These are phyloP conservation scores for Xylaria arbuscula DNA, from an alignment of 2,329 filamentous ascomycete species.

Conservation along the genomic window DNA sequence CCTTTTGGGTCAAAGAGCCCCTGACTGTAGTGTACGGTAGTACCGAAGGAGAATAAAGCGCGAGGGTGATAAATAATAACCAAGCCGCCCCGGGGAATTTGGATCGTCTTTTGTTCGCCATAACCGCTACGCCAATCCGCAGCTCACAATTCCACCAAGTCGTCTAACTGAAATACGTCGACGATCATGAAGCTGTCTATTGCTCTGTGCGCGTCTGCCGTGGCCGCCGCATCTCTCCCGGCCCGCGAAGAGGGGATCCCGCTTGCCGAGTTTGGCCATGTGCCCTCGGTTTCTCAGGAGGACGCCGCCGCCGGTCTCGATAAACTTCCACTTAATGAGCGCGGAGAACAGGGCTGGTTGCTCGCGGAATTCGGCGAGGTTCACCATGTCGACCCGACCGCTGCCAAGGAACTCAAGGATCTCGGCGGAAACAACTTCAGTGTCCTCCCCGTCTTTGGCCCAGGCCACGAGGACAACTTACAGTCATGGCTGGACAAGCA, in stretches of 20 bases:
- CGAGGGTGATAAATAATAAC: slow-evolving; percentile 33
- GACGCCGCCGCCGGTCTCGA: slow-evolving; percentile 33
- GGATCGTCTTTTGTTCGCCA: slow-evolving; percentile 33
- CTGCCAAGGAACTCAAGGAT: slow-evolving; percentile 40
- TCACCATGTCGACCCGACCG: slow-evolving; percentile 39
- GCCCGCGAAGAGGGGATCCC: slow-evolving; percentile 34
- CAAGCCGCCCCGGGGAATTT: slow-evolving; percentile 27
- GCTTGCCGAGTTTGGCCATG: slow-evolving; percentile 34
- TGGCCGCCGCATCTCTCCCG: slow-evolving; percentile 44
- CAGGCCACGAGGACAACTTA: slow-evolving; percentile 33
- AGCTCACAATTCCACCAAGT: slow-evolving; percentile 23
- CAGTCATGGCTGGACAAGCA: slow-evolving; percentile 27
- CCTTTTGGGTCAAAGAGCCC: slow-evolving; percentile 28
- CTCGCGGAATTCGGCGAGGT: slow-evolving; percentile 41
- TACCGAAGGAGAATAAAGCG: slow-evolving; percentile 31
- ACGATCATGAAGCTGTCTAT: slow-evolving; percentile 45
- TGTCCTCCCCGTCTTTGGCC: slow-evolving; percentile 42
- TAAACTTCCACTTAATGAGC: slow-evolving; percentile 24
- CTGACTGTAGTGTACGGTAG: slow-evolving; percentile 22
- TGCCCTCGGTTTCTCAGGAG: slow-evolving; percentile 34
- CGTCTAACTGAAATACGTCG: slow-evolving; percentile 28
- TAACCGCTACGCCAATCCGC: slow-evolving; percentile 30
- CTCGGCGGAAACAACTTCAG: slow-evolving; percentile 46
- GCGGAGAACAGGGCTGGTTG: slow-evolving; percentile 37
- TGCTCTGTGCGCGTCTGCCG: slow-evolving; percentile 44